Evolutionary conservation across 2,329 filamentous ascomycete species (phyloP), one percentile per base, ranked within the genome.

Genomic region (Fusarium marasasianum): DNA sequence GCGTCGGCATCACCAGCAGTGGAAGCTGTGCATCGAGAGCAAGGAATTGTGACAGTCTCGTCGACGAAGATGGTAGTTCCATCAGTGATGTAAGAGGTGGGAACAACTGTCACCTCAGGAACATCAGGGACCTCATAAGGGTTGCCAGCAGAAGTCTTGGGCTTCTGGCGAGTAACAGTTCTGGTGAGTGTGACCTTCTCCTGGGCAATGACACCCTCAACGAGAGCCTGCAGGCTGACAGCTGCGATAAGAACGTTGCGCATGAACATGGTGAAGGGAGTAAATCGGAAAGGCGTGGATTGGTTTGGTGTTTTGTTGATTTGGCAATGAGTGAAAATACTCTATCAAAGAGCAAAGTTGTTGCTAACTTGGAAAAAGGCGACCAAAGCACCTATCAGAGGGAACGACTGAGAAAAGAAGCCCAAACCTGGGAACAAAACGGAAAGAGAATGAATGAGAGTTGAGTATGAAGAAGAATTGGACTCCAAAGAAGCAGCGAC

Each of bases 331-430:
- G 66, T 69, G 74, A 65, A 76, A 75, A 63, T 60, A 57, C 71
- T 79, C 77, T 78, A 71, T 78, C 77, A 79, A 78, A 78, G 77
- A 78, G 76, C 55, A 63, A 65, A 71, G 51, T 35, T 33, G 18
- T 50, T 69, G 64, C 40, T 76, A 75, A 69, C 63, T 66, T 73
- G 60, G 40, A 51, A 74, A 62, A 77, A 74, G 75, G 77, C 74
- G 75, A 73, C 72, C 75, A 66, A 67, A 71, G 76, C 77, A 78
- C 77, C 77, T 78, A 24, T 63, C 54, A 38, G 62, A 78, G 77
- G 63, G 76, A 78, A 71, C 59, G 77, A 78, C 74, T 71, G 69
- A 76, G 72, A 77, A 77, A 66, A 63, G 71, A 76, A 71, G 63
- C 66, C 75, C 69, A 69, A 76, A 71, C 55, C 53, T 56, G 77